Conservation (phyloP, 345 rosid species). For the Stellera chamaejasme region DNA sequence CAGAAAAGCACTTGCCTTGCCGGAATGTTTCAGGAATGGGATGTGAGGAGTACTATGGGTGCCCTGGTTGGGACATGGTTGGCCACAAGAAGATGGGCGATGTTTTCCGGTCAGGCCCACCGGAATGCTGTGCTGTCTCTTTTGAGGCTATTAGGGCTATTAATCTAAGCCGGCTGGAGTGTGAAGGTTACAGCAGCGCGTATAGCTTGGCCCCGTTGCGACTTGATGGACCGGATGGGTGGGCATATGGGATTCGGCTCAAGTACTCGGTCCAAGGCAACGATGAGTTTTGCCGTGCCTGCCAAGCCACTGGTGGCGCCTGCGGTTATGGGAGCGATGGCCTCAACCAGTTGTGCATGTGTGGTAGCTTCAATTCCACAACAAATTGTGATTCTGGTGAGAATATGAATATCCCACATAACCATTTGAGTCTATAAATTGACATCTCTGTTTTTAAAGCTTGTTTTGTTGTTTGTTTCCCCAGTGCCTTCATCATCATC, state of each 20-base stretch:
- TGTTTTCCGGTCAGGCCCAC: slow-evolving; percentile 46
- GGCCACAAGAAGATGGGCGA: slow-evolving; percentile 28
- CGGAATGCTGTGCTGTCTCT: slow-evolving; percentile 70
- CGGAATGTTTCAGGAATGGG: slow-evolving; percentile 90
- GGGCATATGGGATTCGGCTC: slow-evolving; percentile 78
- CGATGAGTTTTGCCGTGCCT: slow-evolving; percentile 64
- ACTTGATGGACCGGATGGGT: slow-evolving; percentile 37
- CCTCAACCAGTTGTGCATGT: slow-evolving; percentile 65
- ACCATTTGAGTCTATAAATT: not conserved
- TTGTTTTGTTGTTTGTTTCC: not conserved
- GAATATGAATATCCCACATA: not conserved
- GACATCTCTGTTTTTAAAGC: not conserved
- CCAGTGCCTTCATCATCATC: slow-evolving; percentile 22
- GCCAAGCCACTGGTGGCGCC: slow-evolving; percentile 78
- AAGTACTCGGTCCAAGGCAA: slow-evolving; percentile 68
- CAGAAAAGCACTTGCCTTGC: slow-evolving; percentile 70
- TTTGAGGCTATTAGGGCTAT: slow-evolving; percentile 71
- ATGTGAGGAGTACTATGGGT: slow-evolving; percentile 69
- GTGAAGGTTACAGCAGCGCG: slow-evolving; percentile 86
- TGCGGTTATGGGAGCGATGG: slow-evolving; percentile 68
- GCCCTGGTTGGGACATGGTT: slow-evolving; percentile 61
- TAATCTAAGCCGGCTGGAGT: slow-evolving; percentile 54
- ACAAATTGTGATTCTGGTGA: slow-evolving; percentile 76
- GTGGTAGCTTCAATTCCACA: slow-evolving; percentile 56
- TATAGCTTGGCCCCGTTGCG: slow-evolving; percentile 64